Percentiles rank a stretch among this genome's conserved stretches.
Evolutionary conservation across 805 yeast species (phyloP).

Genomic region (Starmera dryadoides): DNA sequence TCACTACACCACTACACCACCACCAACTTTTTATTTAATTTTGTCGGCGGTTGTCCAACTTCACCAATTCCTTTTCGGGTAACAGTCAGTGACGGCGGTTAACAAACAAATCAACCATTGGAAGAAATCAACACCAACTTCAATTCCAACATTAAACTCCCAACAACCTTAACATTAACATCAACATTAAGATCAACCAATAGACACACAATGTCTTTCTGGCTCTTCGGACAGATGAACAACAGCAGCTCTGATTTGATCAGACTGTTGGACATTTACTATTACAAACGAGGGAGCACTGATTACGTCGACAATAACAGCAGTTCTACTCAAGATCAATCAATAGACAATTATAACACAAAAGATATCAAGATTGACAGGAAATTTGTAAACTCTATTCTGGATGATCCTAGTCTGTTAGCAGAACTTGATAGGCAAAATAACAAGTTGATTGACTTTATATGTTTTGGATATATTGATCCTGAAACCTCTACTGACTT

Average conservation of each 20-base stretch:
- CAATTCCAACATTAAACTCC: no score
- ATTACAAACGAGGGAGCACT: constrained; percentile 13
- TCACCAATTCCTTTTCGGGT: no score
- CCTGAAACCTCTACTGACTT: no score
- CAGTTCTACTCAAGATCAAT: no score
- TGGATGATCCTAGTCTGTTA: constrained; percentile 31
- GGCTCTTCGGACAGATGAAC: constrained; percentile 36
- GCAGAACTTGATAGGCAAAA: constrained; percentile 30
- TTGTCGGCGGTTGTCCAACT: no score
- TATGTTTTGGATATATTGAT: constrained; percentile 37
- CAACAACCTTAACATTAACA: neutral
- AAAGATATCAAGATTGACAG: constrained; percentile 10
- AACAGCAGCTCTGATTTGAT: constrained; percentile 26
- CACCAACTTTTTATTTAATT: no score
- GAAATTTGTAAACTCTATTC: constrained; percentile 27
- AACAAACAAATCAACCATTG: no score
- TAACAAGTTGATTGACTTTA: constrained; percentile 40
- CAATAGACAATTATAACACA: neutral
- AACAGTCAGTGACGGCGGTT: no score
- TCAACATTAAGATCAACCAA: no score
- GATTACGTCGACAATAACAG: constrained; percentile 1
- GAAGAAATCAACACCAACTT: no score
- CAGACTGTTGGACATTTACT: constrained; percentile 34
- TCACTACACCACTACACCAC: no score
- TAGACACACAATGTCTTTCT: constrained; percentile 35